Evolutionary conservation across 805 yeast species (phyloP).

Genomic region (Lipomyces sp.): DNA sequence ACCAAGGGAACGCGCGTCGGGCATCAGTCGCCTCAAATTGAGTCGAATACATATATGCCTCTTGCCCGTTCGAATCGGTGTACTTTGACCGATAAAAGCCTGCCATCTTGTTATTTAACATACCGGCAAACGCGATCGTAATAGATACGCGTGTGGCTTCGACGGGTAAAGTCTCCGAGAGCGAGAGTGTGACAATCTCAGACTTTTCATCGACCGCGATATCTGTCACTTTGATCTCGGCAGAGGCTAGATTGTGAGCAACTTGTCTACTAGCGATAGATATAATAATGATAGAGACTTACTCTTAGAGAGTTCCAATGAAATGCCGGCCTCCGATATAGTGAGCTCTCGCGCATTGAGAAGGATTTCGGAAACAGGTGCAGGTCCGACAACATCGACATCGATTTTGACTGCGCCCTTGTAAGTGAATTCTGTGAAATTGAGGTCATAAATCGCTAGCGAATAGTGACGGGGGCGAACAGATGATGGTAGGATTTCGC

Average conservation of each 20-base stretch:
- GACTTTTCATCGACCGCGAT: constrained; percentile 51
- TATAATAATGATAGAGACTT: not conserved
- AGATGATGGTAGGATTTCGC: constrained; percentile 35
- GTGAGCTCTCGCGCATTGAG: constrained; percentile 37
- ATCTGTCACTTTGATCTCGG: constrained; percentile 42
- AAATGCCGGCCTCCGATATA: constrained; percentile 26
- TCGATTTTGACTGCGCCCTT: constrained; percentile 37
- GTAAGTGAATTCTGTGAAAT: constrained; percentile 32
- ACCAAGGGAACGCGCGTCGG: constrained; percentile 81
- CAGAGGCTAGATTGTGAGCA: constrained; percentile 23
- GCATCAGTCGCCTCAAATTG: constrained; percentile 90
- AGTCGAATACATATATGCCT: constrained; percentile 76
- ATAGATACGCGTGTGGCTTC: constrained; percentile 51
- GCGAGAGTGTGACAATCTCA: constrained; percentile 64
- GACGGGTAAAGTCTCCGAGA: constrained; percentile 48
- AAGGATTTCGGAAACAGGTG: constrained; percentile 30
- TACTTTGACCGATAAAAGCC: constrained; percentile 62
- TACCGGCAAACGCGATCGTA: constrained; percentile 59
- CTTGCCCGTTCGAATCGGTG: constrained; percentile 59
- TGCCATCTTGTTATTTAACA: constrained; percentile 68
- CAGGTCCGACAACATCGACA: constrained; percentile 34
- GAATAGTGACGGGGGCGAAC: constrained; percentile 38
- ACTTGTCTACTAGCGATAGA: not conserved
- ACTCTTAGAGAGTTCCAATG: constrained; percentile 35
- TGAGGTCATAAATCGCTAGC: constrained; percentile 33